Evolutionary conservation across 345 rosid genomes (phyloP).

Genomic region (Rhodamnia argentea): DNA sequence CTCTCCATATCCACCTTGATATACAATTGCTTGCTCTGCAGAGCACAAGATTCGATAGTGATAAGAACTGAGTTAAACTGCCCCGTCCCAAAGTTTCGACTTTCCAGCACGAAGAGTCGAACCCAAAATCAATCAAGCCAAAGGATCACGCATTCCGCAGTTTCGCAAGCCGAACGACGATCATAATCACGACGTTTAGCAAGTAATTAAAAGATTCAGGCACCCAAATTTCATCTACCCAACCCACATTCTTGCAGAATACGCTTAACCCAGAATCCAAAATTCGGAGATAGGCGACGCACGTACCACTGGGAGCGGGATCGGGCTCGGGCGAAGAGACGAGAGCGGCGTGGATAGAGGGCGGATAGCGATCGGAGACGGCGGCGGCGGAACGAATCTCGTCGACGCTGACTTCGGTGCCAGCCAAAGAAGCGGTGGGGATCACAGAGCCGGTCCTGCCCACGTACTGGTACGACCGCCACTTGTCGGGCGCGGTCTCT

Average conservation of each 20-base stretch:
- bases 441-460: conserved; percentile 55
- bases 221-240: background rate
- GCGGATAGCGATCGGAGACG: conserved; percentile 47
- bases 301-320: conserved; percentile 28
- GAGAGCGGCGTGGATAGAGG: conserved; percentile 65
- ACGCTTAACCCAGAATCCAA: background rate
- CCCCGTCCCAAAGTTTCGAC: background rate
- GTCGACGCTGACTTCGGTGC: conserved; percentile 69
- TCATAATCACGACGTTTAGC: background rate
- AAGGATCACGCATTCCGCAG: background rate
- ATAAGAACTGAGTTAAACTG: background rate
- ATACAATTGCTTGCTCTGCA: conserved; percentile 55
- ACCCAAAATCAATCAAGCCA: background rate
- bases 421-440: conserved; percentile 56
- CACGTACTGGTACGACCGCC: conserved; percentile 75
- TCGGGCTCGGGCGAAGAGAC: conserved; percentile 55
- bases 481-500: conserved; percentile 38
- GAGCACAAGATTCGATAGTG: background rate
- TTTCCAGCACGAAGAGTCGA: background rate
- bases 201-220: background rate
- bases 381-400: conserved; percentile 79
- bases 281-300: background rate
- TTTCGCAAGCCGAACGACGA: background rate
- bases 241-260: background rate
- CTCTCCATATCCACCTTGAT: conserved; percentile 47